These are phyloP conservation scores for Paecilomyces formosus DNA, from an alignment of 2,329 filamentous ascomycete genomes.

Conservation along the genomic window DNA sequence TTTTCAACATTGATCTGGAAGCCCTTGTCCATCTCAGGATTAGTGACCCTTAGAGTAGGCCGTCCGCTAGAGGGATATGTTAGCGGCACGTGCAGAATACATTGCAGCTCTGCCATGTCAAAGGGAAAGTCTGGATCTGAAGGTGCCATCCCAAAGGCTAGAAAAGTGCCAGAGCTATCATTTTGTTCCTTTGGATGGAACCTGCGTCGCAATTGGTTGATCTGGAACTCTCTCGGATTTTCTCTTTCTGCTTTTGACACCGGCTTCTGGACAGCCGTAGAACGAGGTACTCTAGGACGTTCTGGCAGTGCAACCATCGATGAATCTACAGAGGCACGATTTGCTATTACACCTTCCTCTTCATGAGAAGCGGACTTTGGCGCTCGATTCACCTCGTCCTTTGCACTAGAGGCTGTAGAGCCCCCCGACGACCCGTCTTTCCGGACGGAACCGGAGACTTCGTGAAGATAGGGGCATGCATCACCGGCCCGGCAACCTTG, in stretches of 20 bases:
- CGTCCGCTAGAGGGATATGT: constrained; percentile 50
- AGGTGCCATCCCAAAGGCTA: constrained; percentile 60
- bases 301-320: constrained; percentile 32
- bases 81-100: constrained; percentile 57
- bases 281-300: constrained; percentile 21
- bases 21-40: constrained; percentile 62
- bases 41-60: constrained; percentile 57
- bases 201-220: constrained; percentile 63
- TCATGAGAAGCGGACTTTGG: constrained; percentile 3
- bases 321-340: constrained; percentile 13
- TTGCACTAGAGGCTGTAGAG: constrained; percentile 6
- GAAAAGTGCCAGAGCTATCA: constrained; percentile 45
- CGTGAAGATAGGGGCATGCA: constrained; percentile 45
- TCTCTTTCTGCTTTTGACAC: constrained; percentile 56
- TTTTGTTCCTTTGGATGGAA: constrained; percentile 47
- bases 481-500: constrained; percentile 47
- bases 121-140: constrained; percentile 82
- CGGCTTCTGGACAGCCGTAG: constrained; percentile 50
- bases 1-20: constrained; percentile 70
- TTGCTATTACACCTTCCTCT: constrained; percentile 8
- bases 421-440: constrained; percentile 9
- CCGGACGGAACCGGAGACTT: constrained; percentile 16
- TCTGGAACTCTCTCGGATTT: constrained; percentile 66
- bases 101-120: constrained; percentile 62
- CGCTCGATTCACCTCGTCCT: constrained; percentile 5